These are phyloP conservation scores for Podospora anserina DNA, from an alignment of 495 filamentous ascomycete species.

Conservation along the genomic window DNA sequence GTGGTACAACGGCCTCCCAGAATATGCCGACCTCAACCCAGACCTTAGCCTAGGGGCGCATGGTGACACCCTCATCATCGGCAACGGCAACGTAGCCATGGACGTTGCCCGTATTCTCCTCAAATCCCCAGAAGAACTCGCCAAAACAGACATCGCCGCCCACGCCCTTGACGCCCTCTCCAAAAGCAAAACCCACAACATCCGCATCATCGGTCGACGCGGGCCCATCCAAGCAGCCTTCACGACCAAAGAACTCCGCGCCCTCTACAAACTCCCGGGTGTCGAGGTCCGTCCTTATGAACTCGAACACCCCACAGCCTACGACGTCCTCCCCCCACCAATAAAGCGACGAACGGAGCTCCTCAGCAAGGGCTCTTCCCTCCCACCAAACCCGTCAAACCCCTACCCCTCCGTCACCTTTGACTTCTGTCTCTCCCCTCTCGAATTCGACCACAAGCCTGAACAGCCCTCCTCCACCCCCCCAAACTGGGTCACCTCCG, in stretches of 20 bases:
- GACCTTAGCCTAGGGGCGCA: conserved; percentile 60
- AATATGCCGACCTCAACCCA: conserved; percentile 72
- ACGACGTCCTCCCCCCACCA: conserved; percentile 61
- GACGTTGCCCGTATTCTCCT: conserved; percentile 90
- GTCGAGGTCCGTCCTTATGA: conserved; percentile 67
- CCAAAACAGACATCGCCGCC: conserved; percentile 83
- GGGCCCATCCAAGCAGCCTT: conserved; percentile 91
- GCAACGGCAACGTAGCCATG: conserved; percentile 92
- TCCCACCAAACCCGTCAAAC: background rate
- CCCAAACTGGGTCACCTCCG: conserved; percentile 25
- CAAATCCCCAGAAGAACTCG: conserved; percentile 63
- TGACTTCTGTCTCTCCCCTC: background rate
- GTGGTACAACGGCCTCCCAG: conserved; percentile 96
- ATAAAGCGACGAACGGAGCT: conserved; percentile 76
- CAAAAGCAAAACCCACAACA: conserved; percentile 71
- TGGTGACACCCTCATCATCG: conserved; percentile 84
- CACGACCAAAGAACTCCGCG: conserved; percentile 89
- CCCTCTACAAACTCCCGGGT: conserved; percentile 72
- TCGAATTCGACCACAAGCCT: conserved; percentile 79
- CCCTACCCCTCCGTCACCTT: conserved; percentile 28
- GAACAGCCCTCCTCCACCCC: conserved; percentile 58
- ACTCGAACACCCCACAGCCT: conserved; percentile 35
- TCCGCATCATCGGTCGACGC: conserved; percentile 80
- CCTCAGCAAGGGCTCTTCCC: conserved; percentile 63
- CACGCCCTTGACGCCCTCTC: conserved; percentile 71